Percentiles rank a stretch among this genome's conserved stretches.
These are phyloP conservation scores for Pseudognaphalium luteoalbum DNA, from an alignment of 129 eudicot genomes.

Conservation along the genomic window DNA sequence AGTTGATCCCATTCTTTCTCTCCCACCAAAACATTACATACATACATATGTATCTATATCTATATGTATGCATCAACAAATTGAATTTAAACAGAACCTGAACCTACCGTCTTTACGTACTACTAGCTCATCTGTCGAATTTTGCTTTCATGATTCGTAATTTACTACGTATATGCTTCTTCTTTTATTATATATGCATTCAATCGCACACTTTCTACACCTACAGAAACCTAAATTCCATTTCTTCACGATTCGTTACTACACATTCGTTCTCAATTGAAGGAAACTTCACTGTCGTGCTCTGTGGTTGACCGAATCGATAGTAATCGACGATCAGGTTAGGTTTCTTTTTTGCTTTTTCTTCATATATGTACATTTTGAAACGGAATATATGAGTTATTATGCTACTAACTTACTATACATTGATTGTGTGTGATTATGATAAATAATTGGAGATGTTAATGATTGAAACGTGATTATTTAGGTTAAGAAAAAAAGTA, in stretches of 20 bases:
- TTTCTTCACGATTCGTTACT: neutral
- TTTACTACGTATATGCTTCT: neutral
- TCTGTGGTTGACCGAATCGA: neutral
- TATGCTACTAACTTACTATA: too few species aligned
- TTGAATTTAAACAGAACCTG: constrained; percentile 27
- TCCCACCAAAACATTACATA: constrained; percentile 18
- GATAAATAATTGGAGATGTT: too few species aligned
- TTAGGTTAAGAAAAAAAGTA: too few species aligned
- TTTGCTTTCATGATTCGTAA: constrained; percentile 34
- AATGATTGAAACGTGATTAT: too few species aligned
- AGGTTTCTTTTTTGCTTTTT: neutral
- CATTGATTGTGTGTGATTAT: too few species aligned
- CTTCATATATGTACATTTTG: neutral
- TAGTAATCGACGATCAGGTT: constrained; percentile 20
- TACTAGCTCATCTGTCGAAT: constrained; percentile 17
- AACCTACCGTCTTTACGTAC: constrained; percentile 18
- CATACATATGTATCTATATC: neutral
- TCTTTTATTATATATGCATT: constrained; percentile 14
- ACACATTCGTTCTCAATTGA: neutral
- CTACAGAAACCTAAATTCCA: constrained; percentile 22
- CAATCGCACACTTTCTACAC: constrained; percentile 19
- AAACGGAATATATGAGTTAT: too few species aligned
- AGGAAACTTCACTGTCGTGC: neutral
- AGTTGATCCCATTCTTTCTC: constrained; percentile 22
- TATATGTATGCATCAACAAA: constrained; percentile 7